Percentiles rank a stretch among this genome's conserved stretches.
phyloP scores from a whole-genome alignment of 305 asterid species.

The Fraxinus sp. region DNA sequence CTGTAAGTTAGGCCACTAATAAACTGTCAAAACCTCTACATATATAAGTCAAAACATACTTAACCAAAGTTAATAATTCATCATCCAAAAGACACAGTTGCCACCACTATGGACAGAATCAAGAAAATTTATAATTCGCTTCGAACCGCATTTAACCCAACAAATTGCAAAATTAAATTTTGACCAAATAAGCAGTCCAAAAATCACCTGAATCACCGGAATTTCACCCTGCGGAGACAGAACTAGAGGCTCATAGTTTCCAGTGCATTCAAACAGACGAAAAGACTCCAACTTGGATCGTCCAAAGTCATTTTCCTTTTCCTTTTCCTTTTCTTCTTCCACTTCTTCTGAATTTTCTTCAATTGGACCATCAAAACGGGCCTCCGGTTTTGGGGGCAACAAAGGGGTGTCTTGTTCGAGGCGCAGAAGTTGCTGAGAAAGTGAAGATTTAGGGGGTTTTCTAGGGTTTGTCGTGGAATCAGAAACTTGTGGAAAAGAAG shows the following conservation, averaged over 20 bases:
- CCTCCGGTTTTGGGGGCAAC: constrained; percentile 33
- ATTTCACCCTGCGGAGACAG: constrained; percentile 54
- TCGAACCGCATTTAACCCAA: background rate
- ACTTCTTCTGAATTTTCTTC: constrained; percentile 20
- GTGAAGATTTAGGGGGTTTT: constrained; percentile 83
- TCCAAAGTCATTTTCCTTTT: constrained; percentile 28
- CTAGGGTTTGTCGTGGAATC: constrained; percentile 45
- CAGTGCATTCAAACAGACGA: constrained; percentile 44
- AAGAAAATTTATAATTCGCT: background rate
- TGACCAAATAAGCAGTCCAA: constrained; percentile 15
- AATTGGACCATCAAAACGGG: constrained; percentile 27
- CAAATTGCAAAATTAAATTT: constrained; percentile 1
- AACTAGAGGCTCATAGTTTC: constrained; percentile 74
- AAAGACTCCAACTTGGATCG: constrained; percentile 49
- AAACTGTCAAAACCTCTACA: background rate
- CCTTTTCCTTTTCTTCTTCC: constrained; percentile 22
- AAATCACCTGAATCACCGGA: constrained; percentile 65
- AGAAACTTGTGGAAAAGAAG: constrained; percentile 32
- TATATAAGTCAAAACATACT: background rate
- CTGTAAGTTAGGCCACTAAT: background rate
- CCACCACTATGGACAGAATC: background rate
- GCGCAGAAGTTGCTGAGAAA: constrained; percentile 67
- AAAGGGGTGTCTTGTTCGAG: constrained; percentile 47
- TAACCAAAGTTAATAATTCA: background rate
- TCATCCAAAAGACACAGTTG: background rate